Evolutionary conservation across 768 basidiomycete species (phyloP).

Genomic region (Macrolepiota dolichaula): DNA sequence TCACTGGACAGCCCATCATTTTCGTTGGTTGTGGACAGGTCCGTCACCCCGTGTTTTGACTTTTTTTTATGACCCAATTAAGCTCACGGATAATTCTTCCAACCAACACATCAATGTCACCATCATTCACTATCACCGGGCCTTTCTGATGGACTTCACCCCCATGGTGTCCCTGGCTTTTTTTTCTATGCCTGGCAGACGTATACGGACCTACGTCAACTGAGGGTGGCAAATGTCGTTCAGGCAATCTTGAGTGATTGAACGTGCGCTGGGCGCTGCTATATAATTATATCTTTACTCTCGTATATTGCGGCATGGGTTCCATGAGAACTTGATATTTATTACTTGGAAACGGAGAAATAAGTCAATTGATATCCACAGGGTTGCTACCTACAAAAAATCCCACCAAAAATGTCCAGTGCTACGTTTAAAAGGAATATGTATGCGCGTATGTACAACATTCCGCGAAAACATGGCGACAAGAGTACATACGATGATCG

Average conservation of each 20-base stretch:
- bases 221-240: constrained; percentile 90
- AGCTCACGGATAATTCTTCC: constrained; percentile 6
- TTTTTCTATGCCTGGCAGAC: constrained; percentile 52
- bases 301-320: background rate
- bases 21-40: constrained; percentile 99
- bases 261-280: background rate
- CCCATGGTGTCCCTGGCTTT: background rate
- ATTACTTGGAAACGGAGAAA: background rate
- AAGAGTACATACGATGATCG: too few relatives aligned
- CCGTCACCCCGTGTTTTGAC: constrained; percentile 21
- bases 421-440: background rate
- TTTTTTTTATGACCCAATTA: background rate
- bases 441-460: constrained; percentile 9
- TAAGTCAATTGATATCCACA: background rate
- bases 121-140: background rate
- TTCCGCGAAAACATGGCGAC: constrained; percentile 8
- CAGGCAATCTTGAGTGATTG: constrained; percentile 85
- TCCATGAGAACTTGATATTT: background rate
- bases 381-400: background rate
- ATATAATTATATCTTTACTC: background rate
- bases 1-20: constrained; percentile 95
- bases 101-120: background rate
- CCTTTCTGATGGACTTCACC: background rate
- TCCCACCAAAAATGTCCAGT: background rate
- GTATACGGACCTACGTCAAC: constrained; percentile 91